Percentiles rank a stretch among this genome's conserved stretches.
These are phyloP conservation scores for Orbilia quercus DNA, from an alignment of 2,329 filamentous ascomycete species.

Conservation along the genomic window DNA sequence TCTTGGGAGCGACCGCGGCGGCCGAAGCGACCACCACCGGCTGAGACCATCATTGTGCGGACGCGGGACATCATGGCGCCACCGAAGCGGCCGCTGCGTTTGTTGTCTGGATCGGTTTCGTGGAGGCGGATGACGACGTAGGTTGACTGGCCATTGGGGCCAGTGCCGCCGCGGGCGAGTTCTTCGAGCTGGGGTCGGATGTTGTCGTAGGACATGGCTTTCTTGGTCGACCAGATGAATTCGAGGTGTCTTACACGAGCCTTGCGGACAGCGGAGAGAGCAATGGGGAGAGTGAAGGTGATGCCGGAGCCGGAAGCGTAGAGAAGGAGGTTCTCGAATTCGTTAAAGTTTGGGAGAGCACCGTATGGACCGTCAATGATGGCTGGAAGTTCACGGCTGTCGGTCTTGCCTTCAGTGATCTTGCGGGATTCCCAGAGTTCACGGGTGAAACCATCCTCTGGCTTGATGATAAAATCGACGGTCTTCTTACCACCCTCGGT, in stretches of 20 bases:
- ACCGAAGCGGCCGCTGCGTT: slow-evolving; percentile 39
- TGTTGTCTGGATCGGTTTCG: slow-evolving; percentile 52
- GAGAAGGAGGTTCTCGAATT: slow-evolving; percentile 48
- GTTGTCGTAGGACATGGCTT: slow-evolving; percentile 55
- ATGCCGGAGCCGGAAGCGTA: slow-evolving; percentile 55
- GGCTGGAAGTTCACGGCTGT: slow-evolving; percentile 47
- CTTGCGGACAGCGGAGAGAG: slow-evolving; percentile 50
- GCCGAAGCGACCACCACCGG: slow-evolving; percentile 19
- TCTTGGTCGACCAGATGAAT: slow-evolving; percentile 56
- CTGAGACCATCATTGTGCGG: slow-evolving; percentile 40
- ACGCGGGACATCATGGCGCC: slow-evolving; percentile 43
- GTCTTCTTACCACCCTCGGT: slow-evolving; percentile 56
- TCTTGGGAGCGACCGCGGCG: slow-evolving; percentile 31
- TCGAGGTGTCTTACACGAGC: slow-evolving; percentile 48
- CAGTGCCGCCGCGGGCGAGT: slow-evolving; percentile 47
- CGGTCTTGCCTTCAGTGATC: slow-evolving; percentile 28
- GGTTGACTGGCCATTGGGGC: slow-evolving; percentile 46
- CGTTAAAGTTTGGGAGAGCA: slow-evolving; percentile 54
- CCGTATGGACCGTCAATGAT: slow-evolving; percentile 54
- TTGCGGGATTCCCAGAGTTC: slow-evolving; percentile 46
- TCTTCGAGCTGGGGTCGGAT: slow-evolving; percentile 55
- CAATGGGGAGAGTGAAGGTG: slow-evolving; percentile 55
- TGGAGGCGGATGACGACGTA: slow-evolving; percentile 56
- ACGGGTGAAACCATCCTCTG: slow-evolving; percentile 53
- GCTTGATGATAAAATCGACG: slow-evolving; percentile 55